A percentile compares a stretch with the other conserved stretches of the same genome.
phyloP scores from a whole-genome alignment of 352 stramenopile species.

The Phytophthora pini region DNA sequence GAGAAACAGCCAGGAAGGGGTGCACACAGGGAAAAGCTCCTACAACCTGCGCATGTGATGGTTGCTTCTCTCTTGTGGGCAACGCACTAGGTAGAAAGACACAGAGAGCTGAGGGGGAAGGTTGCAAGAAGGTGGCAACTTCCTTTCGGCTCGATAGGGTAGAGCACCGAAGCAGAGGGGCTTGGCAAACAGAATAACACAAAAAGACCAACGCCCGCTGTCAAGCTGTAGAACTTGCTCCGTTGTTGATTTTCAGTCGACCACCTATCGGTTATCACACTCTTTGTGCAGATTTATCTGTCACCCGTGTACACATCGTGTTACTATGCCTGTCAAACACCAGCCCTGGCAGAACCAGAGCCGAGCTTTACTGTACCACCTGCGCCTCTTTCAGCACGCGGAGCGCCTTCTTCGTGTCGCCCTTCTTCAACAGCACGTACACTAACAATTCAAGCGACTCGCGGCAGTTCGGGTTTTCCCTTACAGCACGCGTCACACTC shows the following conservation, averaged over 20 bases:
- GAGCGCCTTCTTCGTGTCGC: conserved; percentile 88
- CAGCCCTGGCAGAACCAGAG: neutral
- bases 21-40: conserved; percentile 5
- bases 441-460: conserved; percentile 88
- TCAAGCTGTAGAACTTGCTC: conserved; percentile 14
- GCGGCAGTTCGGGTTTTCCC: conserved; percentile 81
- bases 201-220: conserved; percentile 28
- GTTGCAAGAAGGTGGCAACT: conserved; percentile 21
- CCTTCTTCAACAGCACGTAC: conserved; percentile 90
- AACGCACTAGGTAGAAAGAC: conserved; percentile 43
- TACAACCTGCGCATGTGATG: conserved; percentile 17
- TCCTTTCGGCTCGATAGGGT: conserved; percentile 35
- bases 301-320: conserved; percentile 26
- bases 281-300: conserved; percentile 28
- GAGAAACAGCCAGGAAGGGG: conserved; percentile 14
- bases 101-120: conserved; percentile 28
- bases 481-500: conserved; percentile 83
- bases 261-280: conserved; percentile 6
- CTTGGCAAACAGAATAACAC: conserved; percentile 29
- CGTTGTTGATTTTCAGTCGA: too few relatives aligned
- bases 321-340: conserved; percentile 27
- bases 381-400: conserved; percentile 89
- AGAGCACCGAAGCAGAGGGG: conserved; percentile 42
- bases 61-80: conserved; percentile 17
- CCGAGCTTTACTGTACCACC: conserved; percentile 55